Percentiles rank a stretch among this genome's conserved stretches.
These are phyloP conservation scores for Phytophthora chlamydospora DNA, from an alignment of 352 stramenopile species.

Conservation along the genomic window DNA sequence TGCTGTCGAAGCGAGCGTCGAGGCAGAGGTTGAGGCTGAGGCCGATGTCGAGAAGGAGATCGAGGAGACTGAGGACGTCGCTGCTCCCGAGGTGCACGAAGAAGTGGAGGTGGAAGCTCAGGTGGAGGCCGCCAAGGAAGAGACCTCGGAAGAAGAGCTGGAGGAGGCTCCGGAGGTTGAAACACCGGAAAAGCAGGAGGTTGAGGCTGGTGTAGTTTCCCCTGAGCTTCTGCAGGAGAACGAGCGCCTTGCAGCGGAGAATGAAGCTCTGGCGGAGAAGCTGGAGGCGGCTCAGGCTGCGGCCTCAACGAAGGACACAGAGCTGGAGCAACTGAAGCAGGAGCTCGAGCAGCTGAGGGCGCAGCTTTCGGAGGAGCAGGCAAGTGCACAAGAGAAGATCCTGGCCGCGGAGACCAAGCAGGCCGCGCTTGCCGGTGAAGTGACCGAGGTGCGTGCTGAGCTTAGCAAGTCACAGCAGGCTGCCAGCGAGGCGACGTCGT, in stretches of 20 bases:
- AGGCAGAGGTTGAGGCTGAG: slow-evolving; percentile 21
- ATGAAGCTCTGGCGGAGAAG: slow-evolving; percentile 42
- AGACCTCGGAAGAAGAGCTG: slow-evolving; percentile 30
- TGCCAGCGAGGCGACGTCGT: slow-evolving; percentile 15
- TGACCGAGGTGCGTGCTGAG: slow-evolving; percentile 23
- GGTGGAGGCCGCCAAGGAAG: slow-evolving; percentile 26
- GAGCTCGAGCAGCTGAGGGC: slow-evolving; percentile 43
- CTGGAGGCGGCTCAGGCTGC: slow-evolving; percentile 32
- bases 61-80: slow-evolving; percentile 13
- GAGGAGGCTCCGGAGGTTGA: slow-evolving; percentile 33
- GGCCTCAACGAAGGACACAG: slow-evolving; percentile 41
- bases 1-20: slow-evolving; percentile 3
- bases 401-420: slow-evolving; percentile 32
- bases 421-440: slow-evolving; percentile 27
- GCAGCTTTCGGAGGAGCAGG: slow-evolving; percentile 42
- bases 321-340: slow-evolving; percentile 42
- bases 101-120: slow-evolving; percentile 15
- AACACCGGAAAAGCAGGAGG: slow-evolving; percentile 21
- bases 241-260: slow-evolving; percentile 45
- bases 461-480: slow-evolving; percentile 30
- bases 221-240: slow-evolving; percentile 49
- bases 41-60: slow-evolving; percentile 20
- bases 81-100: slow-evolving; percentile 23
- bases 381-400: slow-evolving; percentile 27
- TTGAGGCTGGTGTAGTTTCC: slow-evolving; percentile 16